Evolutionary conservation across 2,329 filamentous ascomycete genomes (phyloP), one percentile per base, ranked within the genome.

Genomic region (Phyllosticta capitalensis): DNA sequence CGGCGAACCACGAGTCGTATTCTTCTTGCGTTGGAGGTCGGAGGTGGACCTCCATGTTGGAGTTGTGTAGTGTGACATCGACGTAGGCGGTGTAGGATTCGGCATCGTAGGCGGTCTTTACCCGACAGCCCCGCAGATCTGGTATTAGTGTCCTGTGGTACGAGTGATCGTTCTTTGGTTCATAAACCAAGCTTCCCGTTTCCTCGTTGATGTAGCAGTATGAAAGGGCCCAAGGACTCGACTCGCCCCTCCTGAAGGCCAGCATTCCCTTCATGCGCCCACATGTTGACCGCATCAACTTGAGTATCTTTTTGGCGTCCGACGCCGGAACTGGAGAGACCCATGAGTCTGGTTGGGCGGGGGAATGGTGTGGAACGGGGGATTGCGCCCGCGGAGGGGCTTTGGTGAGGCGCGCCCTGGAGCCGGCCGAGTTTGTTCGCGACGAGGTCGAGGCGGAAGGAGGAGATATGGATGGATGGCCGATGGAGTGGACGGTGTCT

Each of bases 261-360:
- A 91, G 79, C 64, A 87, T 84, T 59, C 89, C 89, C 66, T 85
- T 85, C 89, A 92, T 94, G 64, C 85, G 82, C 26, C 90, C 89
- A 67, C 86, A 88, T 6, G 90, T 76, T 22, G 81, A 85, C 70
- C 86, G 89, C 88, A 94, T 92, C 61, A 94, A 74, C 66, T 84
- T 79, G 58, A 91, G 75, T 24, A 92, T 81, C 67, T 84, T 88
- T 65, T 86, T 86, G 48, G 87, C 84, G 71, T 91, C 86, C 20
- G 82, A 80, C 3, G 84, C 85, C 38, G 81, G 80, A 54, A 75
- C 65, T 59, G 76, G 66, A 68, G 69, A 62, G 38, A 70, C 63
- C 68, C 70, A 72, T 50, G 70, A 70, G 61, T 73, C 71, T 17
- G 71, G 67, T 51, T 68, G 65, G 38, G 62, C 50, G 12, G 58